These are phyloP conservation scores for Petunia secreta DNA, from an alignment of 257 asterid genomes.

Conservation along the genomic window DNA sequence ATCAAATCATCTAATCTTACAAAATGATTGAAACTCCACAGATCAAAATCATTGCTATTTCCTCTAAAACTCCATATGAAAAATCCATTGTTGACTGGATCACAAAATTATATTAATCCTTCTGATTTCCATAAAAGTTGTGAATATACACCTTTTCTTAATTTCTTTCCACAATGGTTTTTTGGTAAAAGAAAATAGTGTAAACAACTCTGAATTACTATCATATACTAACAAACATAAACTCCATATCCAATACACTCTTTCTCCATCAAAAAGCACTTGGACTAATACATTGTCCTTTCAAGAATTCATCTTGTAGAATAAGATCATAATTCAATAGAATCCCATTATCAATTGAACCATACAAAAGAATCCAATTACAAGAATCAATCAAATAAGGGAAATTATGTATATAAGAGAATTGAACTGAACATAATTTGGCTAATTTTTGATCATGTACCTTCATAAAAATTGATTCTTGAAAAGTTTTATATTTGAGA, in stretches of 20 bases:
- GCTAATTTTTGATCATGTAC: neutral
- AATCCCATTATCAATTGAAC: neutral
- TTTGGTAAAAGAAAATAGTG: slow-evolving; percentile 24
- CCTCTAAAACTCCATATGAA: slow-evolving; percentile 22
- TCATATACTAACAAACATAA: slow-evolving; percentile 31
- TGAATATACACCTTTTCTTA: neutral
- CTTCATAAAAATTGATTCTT: slow-evolving; percentile 26
- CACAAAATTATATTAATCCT: slow-evolving; percentile 26
- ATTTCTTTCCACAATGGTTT: neutral
- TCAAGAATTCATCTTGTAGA: slow-evolving; percentile 13
- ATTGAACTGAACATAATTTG: neutral
- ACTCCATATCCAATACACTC: slow-evolving; percentile 35
- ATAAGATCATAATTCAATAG: slow-evolving; percentile 23
- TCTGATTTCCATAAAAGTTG: slow-evolving; percentile 35
- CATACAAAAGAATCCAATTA: slow-evolving; percentile 33
- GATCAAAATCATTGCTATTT: neutral
- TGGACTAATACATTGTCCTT: neutral
- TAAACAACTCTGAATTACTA: slow-evolving; percentile 2
- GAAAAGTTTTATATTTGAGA: neutral
- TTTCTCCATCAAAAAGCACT: slow-evolving; percentile 22
- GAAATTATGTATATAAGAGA: neutral
- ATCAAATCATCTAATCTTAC: slow-evolving; percentile 9
- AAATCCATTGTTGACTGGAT: slow-evolving; percentile 14
- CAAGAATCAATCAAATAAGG: slow-evolving; percentile 29
- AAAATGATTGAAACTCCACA: slow-evolving; percentile 27